Percentiles rank a stretch among this genome's conserved stretches.
phyloP scores from a whole-genome alignment of 2,329 filamentous ascomycete genomes.

The Aspergillus versicolor region DNA sequence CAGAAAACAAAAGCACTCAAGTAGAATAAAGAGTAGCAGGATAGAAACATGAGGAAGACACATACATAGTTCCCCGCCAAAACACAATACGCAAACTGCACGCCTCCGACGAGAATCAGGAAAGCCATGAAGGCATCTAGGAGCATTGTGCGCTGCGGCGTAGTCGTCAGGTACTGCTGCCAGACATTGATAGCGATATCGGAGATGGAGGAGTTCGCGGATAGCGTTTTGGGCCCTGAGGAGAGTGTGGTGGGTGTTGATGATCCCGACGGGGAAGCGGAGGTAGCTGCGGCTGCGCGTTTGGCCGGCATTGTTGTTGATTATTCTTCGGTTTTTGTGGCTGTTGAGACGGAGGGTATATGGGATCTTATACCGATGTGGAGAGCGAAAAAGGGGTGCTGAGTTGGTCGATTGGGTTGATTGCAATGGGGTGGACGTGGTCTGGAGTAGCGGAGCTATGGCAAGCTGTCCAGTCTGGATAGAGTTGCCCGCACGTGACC shows the following conservation, averaged over 20 bases:
- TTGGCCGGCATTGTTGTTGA: conserved; percentile 6
- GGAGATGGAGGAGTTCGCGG: conserved; percentile 40
- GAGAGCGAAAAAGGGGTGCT: neutral
- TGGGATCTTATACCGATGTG: neutral
- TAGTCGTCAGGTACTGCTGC: conserved; percentile 75
- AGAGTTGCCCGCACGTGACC: conserved; percentile 6
- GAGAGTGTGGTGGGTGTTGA: conserved; percentile 22
- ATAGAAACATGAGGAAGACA: conserved; percentile 25
- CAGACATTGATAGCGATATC: conserved; percentile 70
- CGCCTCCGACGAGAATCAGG: conserved; percentile 75
- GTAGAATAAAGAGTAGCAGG: neutral
- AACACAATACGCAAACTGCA: conserved; percentile 93
- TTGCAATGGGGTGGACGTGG: neutral
- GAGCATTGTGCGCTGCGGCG: conserved; percentile 87
- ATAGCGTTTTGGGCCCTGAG: conserved; percentile 36
- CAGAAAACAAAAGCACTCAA: neutral
- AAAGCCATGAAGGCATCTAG: conserved; percentile 90
- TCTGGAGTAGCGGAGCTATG: neutral
- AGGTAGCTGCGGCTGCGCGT: conserved; percentile 36
- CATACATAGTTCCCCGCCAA: conserved; percentile 91
- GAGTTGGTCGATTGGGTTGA: neutral
- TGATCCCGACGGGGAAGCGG: conserved; percentile 42
- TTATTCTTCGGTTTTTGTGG: neutral
- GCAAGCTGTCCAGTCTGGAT: conserved; percentile 12
- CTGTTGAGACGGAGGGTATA: neutral